Evolutionary conservation across 2,329 filamentous ascomycete species (phyloP).

Genomic region (Ophiostoma ulmi): DNA sequence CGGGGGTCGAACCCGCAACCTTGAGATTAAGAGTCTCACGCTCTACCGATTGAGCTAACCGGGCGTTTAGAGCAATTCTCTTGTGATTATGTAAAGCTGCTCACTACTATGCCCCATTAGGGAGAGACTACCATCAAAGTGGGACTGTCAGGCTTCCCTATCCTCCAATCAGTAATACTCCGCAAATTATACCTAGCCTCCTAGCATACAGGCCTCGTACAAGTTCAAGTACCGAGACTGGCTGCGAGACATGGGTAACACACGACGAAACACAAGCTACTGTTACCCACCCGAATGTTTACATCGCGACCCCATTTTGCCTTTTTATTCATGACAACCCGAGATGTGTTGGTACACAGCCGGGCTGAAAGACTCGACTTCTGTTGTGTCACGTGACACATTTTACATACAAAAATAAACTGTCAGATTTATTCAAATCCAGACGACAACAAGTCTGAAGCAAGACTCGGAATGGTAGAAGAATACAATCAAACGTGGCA

Average conservation of each 20-base stretch:
- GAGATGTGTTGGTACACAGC: neutral
- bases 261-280: neutral
- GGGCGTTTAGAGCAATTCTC: slow-evolving; percentile 34
- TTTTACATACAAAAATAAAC: neutral
- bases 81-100: slow-evolving; percentile 9
- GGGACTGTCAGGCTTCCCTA: neutral
- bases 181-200: too few species aligned
- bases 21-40: slow-evolving; percentile 61
- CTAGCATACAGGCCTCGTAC: too few species aligned
- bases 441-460: neutral
- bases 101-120: neutral
- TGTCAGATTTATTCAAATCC: too few species aligned
- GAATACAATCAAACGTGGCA: neutral
- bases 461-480: neutral
- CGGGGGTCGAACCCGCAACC: slow-evolving; percentile 42
- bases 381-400: neutral
- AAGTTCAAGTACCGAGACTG: neutral
- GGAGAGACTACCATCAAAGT: neutral
- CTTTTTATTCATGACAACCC: neutral
- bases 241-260: too few species aligned
- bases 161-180: too few species aligned
- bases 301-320: neutral
- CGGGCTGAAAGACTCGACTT: neutral
- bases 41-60: slow-evolving; percentile 68
- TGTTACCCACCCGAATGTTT: neutral